phyloP scores from a whole-genome alignment of 441 rosid species.

The Populus tomentosa region DNA sequence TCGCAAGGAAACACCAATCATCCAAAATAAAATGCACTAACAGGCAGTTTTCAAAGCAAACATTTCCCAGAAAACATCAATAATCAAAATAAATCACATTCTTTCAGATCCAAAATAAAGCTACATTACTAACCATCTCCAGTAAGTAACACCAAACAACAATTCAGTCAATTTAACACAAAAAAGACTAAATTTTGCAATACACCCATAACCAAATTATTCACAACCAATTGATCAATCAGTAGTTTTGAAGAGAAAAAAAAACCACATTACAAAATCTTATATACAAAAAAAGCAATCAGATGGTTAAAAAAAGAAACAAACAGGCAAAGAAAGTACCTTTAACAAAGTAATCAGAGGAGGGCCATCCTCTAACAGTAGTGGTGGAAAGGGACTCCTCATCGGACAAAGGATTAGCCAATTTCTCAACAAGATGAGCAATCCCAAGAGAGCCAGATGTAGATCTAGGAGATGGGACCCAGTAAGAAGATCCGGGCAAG shows the following conservation, averaged over 20 bases:
- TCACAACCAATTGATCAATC: not conserved
- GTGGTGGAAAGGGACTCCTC: slow-evolving; percentile 57
- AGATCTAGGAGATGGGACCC: slow-evolving; percentile 79
- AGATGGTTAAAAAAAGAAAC: not conserved
- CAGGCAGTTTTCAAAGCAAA: too few species aligned
- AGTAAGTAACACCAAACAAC: too few species aligned
- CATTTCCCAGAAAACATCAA: too few species aligned
- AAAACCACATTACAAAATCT: not conserved
- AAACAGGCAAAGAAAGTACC: slow-evolving; percentile 31
- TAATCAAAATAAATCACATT: too few species aligned
- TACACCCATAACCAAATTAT: not conserved
- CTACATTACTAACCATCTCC: too few species aligned
- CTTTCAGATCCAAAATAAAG: too few species aligned
- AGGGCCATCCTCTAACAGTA: slow-evolving; percentile 81
- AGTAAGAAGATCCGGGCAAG: slow-evolving; percentile 78
- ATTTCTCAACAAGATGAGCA: slow-evolving; percentile 64
- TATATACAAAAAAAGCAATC: not conserved
- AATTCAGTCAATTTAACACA: too few species aligned
- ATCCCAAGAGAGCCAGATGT: slow-evolving; percentile 43
- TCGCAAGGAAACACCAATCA: not conserved
- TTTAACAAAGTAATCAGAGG: slow-evolving; percentile 68
- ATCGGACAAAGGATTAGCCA: slow-evolving; percentile 53
- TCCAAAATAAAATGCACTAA: too few species aligned
- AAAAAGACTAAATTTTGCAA: too few species aligned
- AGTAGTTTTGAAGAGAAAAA: not conserved